Conservation (phyloP, 768 basidiomycete genomes). For the Jaapia argillacea region DNA sequence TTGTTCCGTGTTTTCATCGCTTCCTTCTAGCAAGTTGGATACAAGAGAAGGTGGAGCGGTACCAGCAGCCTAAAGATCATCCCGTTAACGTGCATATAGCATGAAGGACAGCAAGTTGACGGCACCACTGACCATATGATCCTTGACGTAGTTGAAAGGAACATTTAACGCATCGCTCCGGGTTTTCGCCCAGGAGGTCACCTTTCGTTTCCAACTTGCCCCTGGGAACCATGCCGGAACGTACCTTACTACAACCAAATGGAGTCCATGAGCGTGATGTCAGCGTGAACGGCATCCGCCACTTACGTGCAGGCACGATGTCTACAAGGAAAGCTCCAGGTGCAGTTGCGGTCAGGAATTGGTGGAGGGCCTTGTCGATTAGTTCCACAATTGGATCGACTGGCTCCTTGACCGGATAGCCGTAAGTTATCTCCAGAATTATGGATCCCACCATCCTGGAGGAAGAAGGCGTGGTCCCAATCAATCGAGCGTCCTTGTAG, state of each 20-base stretch:
- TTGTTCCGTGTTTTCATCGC: background rate
- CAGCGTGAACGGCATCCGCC: background rate
- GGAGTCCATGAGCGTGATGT: background rate
- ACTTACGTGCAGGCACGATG: constrained; percentile 16
- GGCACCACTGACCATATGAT: constrained; percentile 14
- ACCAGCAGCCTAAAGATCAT: background rate
- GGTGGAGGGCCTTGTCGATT: constrained; percentile 15
- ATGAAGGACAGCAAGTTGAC: too few species aligned
- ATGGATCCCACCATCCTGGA: constrained; percentile 12
- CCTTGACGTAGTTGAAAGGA: constrained; percentile 14
- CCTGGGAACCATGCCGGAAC: constrained; percentile 25
- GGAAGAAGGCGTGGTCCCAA: background rate
- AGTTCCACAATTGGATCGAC: constrained; percentile 17
- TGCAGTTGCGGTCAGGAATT: constrained; percentile 12
- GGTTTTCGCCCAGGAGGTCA: background rate
- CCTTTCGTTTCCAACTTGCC: constrained; percentile 17
- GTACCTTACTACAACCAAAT: constrained; percentile 11
- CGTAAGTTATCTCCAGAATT: constrained; percentile 20
- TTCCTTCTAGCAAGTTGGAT: background rate
- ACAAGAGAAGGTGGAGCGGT: background rate
- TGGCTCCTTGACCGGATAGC: constrained; percentile 13
- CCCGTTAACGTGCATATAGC: background rate
- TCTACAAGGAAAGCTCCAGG: constrained; percentile 21
- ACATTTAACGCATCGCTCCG: constrained; percentile 10
- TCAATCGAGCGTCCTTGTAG: constrained; percentile 7